Evolutionary conservation across 148 eudicot genomes (phyloP), one percentile per base, ranked within the genome.

Genomic region (Rhododendron simsii): DNA sequence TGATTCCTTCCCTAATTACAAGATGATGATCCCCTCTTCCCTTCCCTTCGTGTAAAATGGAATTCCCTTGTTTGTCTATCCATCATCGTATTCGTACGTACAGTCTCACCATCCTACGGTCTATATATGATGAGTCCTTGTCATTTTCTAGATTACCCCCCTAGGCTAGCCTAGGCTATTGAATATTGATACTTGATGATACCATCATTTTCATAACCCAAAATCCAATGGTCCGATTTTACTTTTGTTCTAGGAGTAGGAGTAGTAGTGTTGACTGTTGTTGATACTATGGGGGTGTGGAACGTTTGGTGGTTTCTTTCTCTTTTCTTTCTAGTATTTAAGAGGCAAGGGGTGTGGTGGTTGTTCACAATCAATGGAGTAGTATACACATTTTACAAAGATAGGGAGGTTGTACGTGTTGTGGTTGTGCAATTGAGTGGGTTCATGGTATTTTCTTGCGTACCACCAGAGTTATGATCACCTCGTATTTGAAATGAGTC

Each of bases 31-130:
- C 7, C 44, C 5, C 44, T 41, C 35, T 33, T 33, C 35, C 44
- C 44, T 81, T 21, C 44, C 44, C 44, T 35, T 21, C 4, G 48
- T 33, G 41, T 75, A 39, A 76, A 41, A 76, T 33, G 26, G 48
- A 26, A 63, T 65, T 5, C 7, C 13, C 12, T 59, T 59, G 65
- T 59, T 16, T 83, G 59, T 69, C 6, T 30, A 71, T 41, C 44
- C 44, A 41, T 83, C 78, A 83, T 83, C 41, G 63, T 50, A 30
- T 47, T 47, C 50, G 11, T 47, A 9, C 85, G 41, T 45, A 83
- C 9, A 21, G 47, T 81, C 71, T 81, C 85, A 67, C 35, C 85
- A 83, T 83, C 85, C 85, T 83, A 69, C 59, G 85, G 45, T 69
- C 61, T 48, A 69, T 37, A 37, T 37, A 37, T 18, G 37, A 83